Conservation (phyloP, 495 filamentous ascomycete genomes). For the Podospora pseudopauciseta region DNA sequence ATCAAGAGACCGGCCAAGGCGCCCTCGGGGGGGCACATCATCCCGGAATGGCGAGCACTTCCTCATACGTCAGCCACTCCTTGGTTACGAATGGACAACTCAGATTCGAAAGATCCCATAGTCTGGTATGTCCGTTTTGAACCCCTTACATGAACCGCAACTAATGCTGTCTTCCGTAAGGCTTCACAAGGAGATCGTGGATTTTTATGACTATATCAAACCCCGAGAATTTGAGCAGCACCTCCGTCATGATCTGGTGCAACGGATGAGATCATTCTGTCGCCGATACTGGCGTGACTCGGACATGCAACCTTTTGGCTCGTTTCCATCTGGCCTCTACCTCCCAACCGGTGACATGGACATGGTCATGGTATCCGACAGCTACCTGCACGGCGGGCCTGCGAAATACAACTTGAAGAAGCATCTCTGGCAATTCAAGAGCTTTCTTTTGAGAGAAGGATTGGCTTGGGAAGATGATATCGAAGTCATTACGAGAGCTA, state of each 20-base stretch:
- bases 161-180: slow-evolving; percentile 31
- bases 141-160: not conserved
- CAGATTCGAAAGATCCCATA: slow-evolving; percentile 39
- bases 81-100: slow-evolving; percentile 56
- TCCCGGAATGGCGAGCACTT: slow-evolving; percentile 54
- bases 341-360: slow-evolving; percentile 93
- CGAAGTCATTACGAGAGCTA: slow-evolving; percentile 66
- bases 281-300: slow-evolving; percentile 49
- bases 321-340: slow-evolving; percentile 85
- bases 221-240: slow-evolving; percentile 72
- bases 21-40: slow-evolving; percentile 45
- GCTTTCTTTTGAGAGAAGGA: slow-evolving; percentile 45
- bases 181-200: slow-evolving; percentile 82
- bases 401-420: slow-evolving; percentile 38
- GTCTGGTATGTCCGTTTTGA: slow-evolving; percentile 44
- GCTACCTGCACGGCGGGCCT: slow-evolving; percentile 43
- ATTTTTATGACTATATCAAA: slow-evolving; percentile 79
- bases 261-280: slow-evolving; percentile 53
- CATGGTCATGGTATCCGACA: slow-evolving; percentile 71
- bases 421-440: slow-evolving; percentile 45
- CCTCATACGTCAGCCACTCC: slow-evolving; percentile 49
- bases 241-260: slow-evolving; percentile 68
- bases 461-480: slow-evolving; percentile 52
- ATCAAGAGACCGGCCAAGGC: slow-evolving; percentile 46
- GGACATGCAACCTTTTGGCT: slow-evolving; percentile 74